These are phyloP conservation scores for Immersiella caudata DNA, from an alignment of 495 filamentous ascomycete species.

Conservation along the genomic window DNA sequence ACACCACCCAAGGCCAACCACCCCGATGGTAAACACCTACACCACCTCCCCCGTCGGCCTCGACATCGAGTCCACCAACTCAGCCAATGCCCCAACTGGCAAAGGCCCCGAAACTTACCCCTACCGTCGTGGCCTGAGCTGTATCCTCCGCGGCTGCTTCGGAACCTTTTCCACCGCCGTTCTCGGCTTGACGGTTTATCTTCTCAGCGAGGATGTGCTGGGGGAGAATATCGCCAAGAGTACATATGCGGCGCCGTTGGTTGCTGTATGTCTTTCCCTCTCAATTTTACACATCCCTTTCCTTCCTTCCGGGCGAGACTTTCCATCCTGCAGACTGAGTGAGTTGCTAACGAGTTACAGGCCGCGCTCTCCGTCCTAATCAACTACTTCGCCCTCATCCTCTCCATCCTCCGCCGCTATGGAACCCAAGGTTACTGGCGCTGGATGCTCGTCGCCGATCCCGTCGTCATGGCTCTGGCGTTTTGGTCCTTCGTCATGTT, in stretches of 20 bases:
- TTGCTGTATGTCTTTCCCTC: not conserved
- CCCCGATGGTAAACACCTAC: not conserved
- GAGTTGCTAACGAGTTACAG: too few species aligned
- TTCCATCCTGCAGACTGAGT: too few species aligned
- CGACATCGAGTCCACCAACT: not conserved
- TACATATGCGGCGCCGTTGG: not conserved
- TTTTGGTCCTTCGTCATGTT: not conserved
- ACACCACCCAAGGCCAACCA: not conserved
- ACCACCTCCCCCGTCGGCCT: not conserved
- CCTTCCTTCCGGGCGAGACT: too few species aligned
- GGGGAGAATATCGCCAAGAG: not conserved
- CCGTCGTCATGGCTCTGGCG: not conserved
- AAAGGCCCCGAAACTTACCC: not conserved
- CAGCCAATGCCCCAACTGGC: not conserved
- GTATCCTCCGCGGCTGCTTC: not conserved
- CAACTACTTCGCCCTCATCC: not conserved
- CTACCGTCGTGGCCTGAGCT: not conserved
- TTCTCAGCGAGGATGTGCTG: not conserved
- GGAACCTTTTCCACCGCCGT: not conserved
- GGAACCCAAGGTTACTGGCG: not conserved
- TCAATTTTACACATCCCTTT: too few species aligned
- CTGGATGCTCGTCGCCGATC: not conserved
- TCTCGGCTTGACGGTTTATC: not conserved
- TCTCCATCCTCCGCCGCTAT: not conserved
- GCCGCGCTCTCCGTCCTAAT: not conserved